Evolutionary conservation across 192 early-diverging fungal species (phyloP), one percentile per base, ranked within the genome.

Genomic region (Gaertneriomyces sp.): DNA sequence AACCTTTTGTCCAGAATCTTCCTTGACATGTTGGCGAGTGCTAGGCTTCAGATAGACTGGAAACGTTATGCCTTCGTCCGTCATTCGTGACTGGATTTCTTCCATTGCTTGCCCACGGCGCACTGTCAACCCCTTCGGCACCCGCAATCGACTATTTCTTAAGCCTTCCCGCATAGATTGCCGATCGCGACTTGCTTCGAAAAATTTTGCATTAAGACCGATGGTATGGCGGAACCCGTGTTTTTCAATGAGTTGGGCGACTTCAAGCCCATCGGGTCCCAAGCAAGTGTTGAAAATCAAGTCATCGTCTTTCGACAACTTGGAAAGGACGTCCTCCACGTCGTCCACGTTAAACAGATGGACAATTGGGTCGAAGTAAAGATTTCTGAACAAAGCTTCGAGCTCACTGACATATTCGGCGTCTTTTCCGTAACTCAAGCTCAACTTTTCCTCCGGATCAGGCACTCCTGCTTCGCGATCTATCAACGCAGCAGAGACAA

Each of bases 321-420:
- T 54, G 4, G 9, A 20, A 25, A 75, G 58, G 8, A 43, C 57
- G 10, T 45, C 56, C 50, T 74, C 47, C 4, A 75, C 64, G 54
- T 75, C 72, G 49, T 75, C 74, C 9, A 74, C 70, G 53, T 75
- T 40, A 53, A 68, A 68, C 41, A 75, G n/a, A 39, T 75, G 71
- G 7, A 75, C 74, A 45, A 75, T 75, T 12, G 74, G 74, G 47
- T 75, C 74, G 33, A 45, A 75, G 44, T 58, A 42, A 10, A 74
- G 19, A 16, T 6, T 63, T 12, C 74, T 45, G 64, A 75, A 74
- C 19, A 74, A 74, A 7, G 59, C 45, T 50, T 75, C 74, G 38
- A 75, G 71, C 65, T 75, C 74, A 42, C 58, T 62, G 12, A 74
- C 73, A 53, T 74, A 74, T 42, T 70, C 73, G 3, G 57, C 62